phyloP scores from a whole-genome alignment of 805 yeast species.

The Yamadazyma olivae region DNA sequence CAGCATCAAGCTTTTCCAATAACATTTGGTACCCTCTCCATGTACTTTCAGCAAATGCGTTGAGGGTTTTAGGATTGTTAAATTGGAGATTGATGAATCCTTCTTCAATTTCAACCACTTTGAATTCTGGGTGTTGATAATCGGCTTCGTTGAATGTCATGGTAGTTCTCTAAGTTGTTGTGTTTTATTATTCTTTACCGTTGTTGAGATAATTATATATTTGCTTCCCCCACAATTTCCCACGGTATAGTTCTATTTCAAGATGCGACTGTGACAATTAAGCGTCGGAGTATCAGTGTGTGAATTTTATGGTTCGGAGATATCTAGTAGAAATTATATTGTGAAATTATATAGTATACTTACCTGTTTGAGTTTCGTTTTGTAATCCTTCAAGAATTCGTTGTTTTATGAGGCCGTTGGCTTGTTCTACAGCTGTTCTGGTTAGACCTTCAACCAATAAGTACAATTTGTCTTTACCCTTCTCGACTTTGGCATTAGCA shows the following conservation, averaged over 20 bases:
- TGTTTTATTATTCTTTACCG: too few relatives aligned
- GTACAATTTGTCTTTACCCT: constrained; percentile 52
- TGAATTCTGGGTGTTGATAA: constrained; percentile 26
- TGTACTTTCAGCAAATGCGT: constrained; percentile 53
- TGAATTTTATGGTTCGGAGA: too few relatives aligned
- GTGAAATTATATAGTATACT: too few relatives aligned
- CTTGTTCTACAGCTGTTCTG: constrained; percentile 54
- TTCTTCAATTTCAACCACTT: constrained; percentile 40
- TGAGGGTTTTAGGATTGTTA: constrained; percentile 58
- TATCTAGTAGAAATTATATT: too few relatives aligned
- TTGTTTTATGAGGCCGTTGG: constrained; percentile 55
- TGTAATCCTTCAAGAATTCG: constrained; percentile 56
- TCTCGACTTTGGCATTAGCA: constrained; percentile 40
- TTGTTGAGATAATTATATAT: too few relatives aligned
- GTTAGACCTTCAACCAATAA: constrained; percentile 73
- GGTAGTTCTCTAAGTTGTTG: background rate
- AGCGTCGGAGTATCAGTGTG: constrained; percentile 1
- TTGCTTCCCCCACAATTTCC: too few relatives aligned
- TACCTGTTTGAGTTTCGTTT: constrained; percentile 44
- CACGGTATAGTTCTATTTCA: too few relatives aligned
- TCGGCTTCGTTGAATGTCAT: constrained; percentile 7
- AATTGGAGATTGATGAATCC: constrained; percentile 57
- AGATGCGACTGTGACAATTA: too few relatives aligned
- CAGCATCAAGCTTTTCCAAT: constrained; percentile 42
- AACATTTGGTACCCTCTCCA: constrained; percentile 57